phyloP scores from a whole-genome alignment of 176 grass and related monocot genomes.

The Alopecurus myosuroides region DNA sequence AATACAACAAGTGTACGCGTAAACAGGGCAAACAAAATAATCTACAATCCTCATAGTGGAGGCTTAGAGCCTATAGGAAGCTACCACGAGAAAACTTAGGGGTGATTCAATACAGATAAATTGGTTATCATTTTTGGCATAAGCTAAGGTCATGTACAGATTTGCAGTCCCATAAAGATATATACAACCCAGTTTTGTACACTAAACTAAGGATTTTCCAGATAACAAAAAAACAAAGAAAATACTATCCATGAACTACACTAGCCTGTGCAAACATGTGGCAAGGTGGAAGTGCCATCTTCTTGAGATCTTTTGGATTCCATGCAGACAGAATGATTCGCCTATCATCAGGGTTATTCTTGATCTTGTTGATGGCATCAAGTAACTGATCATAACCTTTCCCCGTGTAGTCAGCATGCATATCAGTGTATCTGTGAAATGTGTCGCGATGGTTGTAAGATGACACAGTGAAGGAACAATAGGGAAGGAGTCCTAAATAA shows the following conservation, averaged over 20 bases:
- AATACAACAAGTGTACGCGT: neutral
- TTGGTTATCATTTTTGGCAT: neutral
- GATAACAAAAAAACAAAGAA: neutral
- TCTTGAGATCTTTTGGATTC: constrained; percentile 76
- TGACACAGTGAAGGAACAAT: neutral
- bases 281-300: constrained; percentile 90
- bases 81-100: neutral
- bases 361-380: constrained; percentile 87
- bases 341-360: constrained; percentile 81
- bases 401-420: constrained; percentile 82
- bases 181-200: neutral
- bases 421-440: constrained; percentile 58
- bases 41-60: neutral
- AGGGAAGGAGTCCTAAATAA: neutral
- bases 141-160: neutral
- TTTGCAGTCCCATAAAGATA: neutral
- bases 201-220: neutral
- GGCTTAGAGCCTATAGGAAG: neutral
- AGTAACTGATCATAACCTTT: constrained; percentile 85
- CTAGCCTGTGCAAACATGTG: constrained; percentile 89
- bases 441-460: neutral
- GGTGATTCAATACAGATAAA: neutral
- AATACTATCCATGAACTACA: neutral
- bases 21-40: neutral
- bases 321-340: constrained; percentile 75